A percentile compares a stretch with the other conserved stretches of the same genome.
phyloP scores from a whole-genome alignment of 164 flowering plant species.

The Tetrastigma voinierianum region DNA sequence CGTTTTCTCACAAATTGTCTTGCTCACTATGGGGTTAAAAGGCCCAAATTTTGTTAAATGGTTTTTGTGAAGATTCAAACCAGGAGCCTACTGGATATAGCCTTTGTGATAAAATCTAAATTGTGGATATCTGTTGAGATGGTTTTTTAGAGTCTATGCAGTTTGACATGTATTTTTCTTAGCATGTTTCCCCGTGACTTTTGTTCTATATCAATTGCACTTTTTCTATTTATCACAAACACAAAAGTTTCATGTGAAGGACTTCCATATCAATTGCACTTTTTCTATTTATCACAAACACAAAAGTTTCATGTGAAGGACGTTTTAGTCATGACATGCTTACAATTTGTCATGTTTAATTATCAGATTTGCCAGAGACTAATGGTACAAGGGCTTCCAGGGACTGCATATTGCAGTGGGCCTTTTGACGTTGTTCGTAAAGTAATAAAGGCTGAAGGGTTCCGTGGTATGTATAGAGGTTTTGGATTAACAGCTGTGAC shows the following conservation, averaged over 20 bases:
- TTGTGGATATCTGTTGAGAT: no score
- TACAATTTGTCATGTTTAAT: neutral
- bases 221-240: neutral
- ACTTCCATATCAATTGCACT: no score
- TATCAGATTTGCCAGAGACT: slow-evolving; percentile 71
- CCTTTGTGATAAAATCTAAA: no score
- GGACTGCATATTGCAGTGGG: slow-evolving; percentile 53
- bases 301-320: neutral
- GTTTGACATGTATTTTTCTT: no score
- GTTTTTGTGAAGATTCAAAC: no score
- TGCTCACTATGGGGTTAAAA: no score
- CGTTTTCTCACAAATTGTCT: no score
- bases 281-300: neutral
- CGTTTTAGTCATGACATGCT: neutral
- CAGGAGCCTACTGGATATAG: no score
- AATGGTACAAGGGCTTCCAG: slow-evolving; percentile 89
- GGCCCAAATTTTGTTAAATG: no score
- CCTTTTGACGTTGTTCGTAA: slow-evolving; percentile 57
- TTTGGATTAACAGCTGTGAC: slow-evolving; percentile 71
- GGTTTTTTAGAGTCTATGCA: no score
- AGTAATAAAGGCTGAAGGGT: slow-evolving; percentile 61
- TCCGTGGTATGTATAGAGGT: slow-evolving; percentile 83
- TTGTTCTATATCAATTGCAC: no score
- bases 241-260: neutral
- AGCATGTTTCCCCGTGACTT: neutral